phyloP scores from a whole-genome alignment of 352 stramenopile species.

The Pythium dissotocum region DNA sequence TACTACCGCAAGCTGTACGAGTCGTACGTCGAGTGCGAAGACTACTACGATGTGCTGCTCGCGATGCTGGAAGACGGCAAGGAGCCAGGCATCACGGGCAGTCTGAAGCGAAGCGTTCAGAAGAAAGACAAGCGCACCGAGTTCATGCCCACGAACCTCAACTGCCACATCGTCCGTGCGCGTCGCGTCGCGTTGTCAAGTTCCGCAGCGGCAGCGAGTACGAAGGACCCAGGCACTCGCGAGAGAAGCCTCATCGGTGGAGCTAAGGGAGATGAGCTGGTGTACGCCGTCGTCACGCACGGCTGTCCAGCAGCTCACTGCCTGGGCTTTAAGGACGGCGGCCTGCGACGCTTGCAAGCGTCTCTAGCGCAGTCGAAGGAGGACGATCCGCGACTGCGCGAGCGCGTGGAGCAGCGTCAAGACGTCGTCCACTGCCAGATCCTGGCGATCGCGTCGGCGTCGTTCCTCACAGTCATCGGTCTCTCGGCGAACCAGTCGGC shows the following conservation, averaged over 20 bases:
- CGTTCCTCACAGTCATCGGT: constrained; percentile 72
- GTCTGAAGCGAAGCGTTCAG: constrained; percentile 81
- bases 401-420: constrained; percentile 77
- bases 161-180: constrained; percentile 78
- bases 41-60: constrained; percentile 67
- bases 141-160: constrained; percentile 88
- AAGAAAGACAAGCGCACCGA: constrained; percentile 85
- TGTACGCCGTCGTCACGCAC: constrained; percentile 78
- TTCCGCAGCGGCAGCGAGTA: neutral
- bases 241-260: constrained; percentile 15
- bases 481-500: constrained; percentile 60
- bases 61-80: constrained; percentile 72
- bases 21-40: constrained; percentile 66
- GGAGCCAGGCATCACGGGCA: constrained; percentile 82
- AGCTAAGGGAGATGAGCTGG: constrained; percentile 49
- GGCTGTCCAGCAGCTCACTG: constrained; percentile 77
- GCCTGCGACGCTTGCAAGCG: constrained; percentile 60
- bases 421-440: constrained; percentile 81
- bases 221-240: constrained; percentile 19
- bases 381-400: constrained; percentile 53
- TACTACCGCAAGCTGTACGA: constrained; percentile 65
- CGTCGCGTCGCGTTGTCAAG: constrained; percentile 54
- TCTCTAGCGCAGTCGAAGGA: constrained; percentile 44
- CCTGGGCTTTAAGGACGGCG: constrained; percentile 85
- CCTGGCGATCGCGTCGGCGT: constrained; percentile 65